These are phyloP conservation scores for Marasmius oreades DNA, from an alignment of 1,284 basidiomycete genomes.

Conservation along the genomic window DNA sequence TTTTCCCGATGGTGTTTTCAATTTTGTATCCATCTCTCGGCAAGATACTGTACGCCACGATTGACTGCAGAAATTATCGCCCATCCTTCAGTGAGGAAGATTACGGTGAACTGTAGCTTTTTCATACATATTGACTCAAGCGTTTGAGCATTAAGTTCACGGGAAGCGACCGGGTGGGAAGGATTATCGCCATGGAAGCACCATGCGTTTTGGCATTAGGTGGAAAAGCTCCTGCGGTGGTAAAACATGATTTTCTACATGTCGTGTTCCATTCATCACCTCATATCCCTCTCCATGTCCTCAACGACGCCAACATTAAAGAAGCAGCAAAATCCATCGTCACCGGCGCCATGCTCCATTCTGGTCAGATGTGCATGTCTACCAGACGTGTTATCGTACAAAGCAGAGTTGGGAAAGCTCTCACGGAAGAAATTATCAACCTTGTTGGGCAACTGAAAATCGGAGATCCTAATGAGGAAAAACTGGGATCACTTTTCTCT, in stretches of 20 bases:
- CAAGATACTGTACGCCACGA: constrained; percentile 40
- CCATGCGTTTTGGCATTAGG: constrained; percentile 73
- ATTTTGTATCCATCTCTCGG: constrained; percentile 51
- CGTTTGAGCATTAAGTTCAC: constrained; percentile 53
- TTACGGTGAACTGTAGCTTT: too few species aligned
- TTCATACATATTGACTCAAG: too few species aligned
- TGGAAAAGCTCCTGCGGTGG: constrained; percentile 71
- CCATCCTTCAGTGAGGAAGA: constrained; percentile 45
- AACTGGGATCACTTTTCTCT: constrained; percentile 45
- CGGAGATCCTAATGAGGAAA: constrained; percentile 9
- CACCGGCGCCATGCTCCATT: constrained; percentile 58
- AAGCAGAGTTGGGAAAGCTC: constrained; percentile 30
- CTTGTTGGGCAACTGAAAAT: constrained; percentile 31
- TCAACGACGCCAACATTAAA: constrained; percentile 59
- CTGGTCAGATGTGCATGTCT: constrained; percentile 72
- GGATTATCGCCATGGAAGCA: constrained; percentile 67
- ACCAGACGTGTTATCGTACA: constrained; percentile 66
- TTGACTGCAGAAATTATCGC: constrained; percentile 53
- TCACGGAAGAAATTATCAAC: constrained; percentile 33
- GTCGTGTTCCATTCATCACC: background rate
- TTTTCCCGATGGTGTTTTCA: constrained; percentile 58
- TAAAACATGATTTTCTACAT: constrained; percentile 28
- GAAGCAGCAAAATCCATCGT: constrained; percentile 55
- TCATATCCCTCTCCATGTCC: constrained; percentile 27
- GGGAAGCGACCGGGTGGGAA: constrained; percentile 67